These are phyloP conservation scores for Apophysomyces elegans DNA, from an alignment of 371 early-diverging fungal species.

Conservation along the genomic window DNA sequence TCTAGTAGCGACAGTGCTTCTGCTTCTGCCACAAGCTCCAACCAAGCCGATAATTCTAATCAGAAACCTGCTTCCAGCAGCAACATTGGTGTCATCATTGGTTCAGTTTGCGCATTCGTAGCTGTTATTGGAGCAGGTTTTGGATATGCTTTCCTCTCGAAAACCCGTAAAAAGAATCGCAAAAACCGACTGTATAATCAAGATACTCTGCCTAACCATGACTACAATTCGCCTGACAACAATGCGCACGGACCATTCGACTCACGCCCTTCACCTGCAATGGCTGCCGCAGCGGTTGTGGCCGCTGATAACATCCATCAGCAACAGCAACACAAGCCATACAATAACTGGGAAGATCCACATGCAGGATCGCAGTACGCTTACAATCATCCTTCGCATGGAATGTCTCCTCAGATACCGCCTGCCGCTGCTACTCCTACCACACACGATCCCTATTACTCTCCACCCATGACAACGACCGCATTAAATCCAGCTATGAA, in stretches of 20 bases:
- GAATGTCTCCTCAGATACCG: conserved; percentile 24
- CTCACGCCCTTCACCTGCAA: conserved; percentile 37
- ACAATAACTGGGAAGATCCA: not conserved
- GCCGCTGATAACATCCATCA: conserved; percentile 26
- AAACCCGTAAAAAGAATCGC: conserved; percentile 36
- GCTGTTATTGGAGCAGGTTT: conserved; percentile 45
- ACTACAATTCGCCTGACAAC: conserved; percentile 10
- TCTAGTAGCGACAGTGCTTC: conserved; percentile 12
- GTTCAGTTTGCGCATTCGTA: conserved; percentile 45
- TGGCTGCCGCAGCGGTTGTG: conserved; percentile 34
- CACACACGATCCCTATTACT: conserved; percentile 20
- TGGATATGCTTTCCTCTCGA: conserved; percentile 46
- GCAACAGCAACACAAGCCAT: conserved; percentile 13
- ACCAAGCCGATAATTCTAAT: not conserved
- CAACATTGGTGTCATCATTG: conserved; percentile 44
- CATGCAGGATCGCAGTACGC: not conserved
- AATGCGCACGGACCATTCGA: conserved; percentile 17
- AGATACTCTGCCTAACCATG: conserved; percentile 20
- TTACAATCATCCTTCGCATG: conserved; percentile 1
- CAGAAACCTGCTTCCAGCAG: conserved; percentile 10
- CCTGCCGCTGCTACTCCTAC: conserved; percentile 13
- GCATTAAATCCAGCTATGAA: conserved; percentile 26
- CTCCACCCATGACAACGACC: conserved; percentile 18
- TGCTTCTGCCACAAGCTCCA: conserved; percentile 12
- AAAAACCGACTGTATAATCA: conserved; percentile 32